These are phyloP conservation scores for Colletotrichum lini DNA, from an alignment of 2,329 filamentous ascomycete species.

Conservation along the genomic window DNA sequence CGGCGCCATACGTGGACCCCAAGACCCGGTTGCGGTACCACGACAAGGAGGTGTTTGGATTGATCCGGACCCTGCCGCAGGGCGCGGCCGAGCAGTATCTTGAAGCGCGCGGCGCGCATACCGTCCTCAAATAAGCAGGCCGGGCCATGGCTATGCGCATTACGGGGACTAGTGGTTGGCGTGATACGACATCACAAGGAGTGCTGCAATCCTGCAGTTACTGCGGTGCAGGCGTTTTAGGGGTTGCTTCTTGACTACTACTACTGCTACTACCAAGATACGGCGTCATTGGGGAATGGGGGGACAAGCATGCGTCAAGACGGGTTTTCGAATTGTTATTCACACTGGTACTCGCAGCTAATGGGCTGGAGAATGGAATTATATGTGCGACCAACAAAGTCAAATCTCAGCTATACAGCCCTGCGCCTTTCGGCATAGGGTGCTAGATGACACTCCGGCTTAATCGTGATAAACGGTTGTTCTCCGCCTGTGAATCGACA, in stretches of 20 bases:
- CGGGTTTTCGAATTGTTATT: neutral
- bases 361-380: neutral
- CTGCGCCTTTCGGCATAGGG: conserved; percentile 80
- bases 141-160: neutral
- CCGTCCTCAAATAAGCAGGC: conserved; percentile 81
- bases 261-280: conserved; percentile 3
- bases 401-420: conserved; percentile 93
- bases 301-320: conserved; percentile 1
- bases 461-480: conserved; percentile 89
- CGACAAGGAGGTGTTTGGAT: conserved; percentile 90
- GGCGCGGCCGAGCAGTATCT: conserved; percentile 89
- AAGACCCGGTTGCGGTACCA: conserved; percentile 96
- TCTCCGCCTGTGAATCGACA: conserved; percentile 84
- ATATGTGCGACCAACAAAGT: conserved; percentile 92
- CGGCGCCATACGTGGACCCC: conserved; percentile 93
- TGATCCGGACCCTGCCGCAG: conserved; percentile 85
- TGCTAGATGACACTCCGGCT: conserved; percentile 97
- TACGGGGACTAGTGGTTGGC: neutral
- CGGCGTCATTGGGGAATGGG: neutral
- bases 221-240: conserved; percentile 15
- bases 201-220: neutral
- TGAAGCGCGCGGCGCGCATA: conserved; percentile 91
- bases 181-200: neutral
- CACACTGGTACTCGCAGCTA: neutral
- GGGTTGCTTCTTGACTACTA: conserved; percentile 2